Base-by-base conservation (phyloP, 257 asterid genomes). In the Salvia rosmarinus region DNA sequence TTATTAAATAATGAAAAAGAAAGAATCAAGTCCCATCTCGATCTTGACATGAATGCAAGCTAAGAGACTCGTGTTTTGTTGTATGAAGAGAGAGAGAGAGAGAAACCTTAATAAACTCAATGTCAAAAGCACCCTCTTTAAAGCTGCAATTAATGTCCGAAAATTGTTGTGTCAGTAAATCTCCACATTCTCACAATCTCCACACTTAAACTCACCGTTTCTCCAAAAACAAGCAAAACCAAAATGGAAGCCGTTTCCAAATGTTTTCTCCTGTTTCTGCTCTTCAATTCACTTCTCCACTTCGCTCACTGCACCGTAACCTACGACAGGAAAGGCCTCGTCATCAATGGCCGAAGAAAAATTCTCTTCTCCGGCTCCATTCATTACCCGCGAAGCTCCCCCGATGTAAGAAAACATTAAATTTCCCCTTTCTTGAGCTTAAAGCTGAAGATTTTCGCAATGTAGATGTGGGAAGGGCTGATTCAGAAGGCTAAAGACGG, bases 391-490 rank as follows among this genome's bases (percentile, higher is more conserved):
- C 87, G 98, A 86, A 93, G 98, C 72, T 78, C 96, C 43, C 96
- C 97, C 60, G 96, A 94, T 78, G 99, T 90, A 85, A 21, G 56
- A 43, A 42, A 1, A 0, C 8, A 4, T n/a, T 1, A 9, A 39
- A 55, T 5, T 54, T 35, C 21, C 60, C n/a, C 14, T 17, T 13
- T 54, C 9, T 0, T 5, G 39, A 9, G 73, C 8, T 37, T 73
- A 23, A 20, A 25, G 68, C 6, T 30, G 40, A 14, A 17, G 5
- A 21, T 52, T 78, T 34, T 32, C 3, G 17, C 46, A 84, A 74
- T 86, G 98, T 87, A 94, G 99, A 94, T 94, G 98, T 94, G 99
- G 99, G 93, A 84, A 68, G 96, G 91, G 76, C 90, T 94, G 10
- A 88, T 94, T 68, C 95, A 83, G 85, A 90, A 90, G 83, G 98